Conservation (phyloP, 768 basidiomycete species). For the Boletus subcaerulescens region DNA sequence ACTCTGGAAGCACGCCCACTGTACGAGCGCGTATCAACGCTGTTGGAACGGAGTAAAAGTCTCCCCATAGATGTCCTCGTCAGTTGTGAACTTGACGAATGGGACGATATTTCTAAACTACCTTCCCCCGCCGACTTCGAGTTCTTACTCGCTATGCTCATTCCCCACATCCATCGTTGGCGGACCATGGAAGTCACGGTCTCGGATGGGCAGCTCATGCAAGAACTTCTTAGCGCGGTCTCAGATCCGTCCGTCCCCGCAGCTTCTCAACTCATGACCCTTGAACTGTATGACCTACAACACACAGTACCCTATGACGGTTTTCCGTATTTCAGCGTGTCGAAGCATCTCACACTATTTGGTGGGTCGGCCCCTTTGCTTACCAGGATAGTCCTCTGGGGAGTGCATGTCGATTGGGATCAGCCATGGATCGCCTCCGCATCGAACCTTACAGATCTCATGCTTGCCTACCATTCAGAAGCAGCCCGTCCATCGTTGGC, state of each 20-base stretch:
- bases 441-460: slow-evolving; percentile 43
- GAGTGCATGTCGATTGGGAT: slow-evolving; percentile 69
- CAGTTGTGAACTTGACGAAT: slow-evolving; percentile 23
- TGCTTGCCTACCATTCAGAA: slow-evolving; percentile 59
- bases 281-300: slow-evolving; percentile 58
- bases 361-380: slow-evolving; percentile 53
- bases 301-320: neutral
- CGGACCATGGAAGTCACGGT: slow-evolving; percentile 46
- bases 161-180: slow-evolving; percentile 57
- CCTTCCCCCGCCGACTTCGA: slow-evolving; percentile 23
- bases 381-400: slow-evolving; percentile 52
- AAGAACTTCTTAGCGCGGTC: slow-evolving; percentile 41
- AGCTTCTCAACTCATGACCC: slow-evolving; percentile 52
- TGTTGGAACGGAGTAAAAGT: slow-evolving; percentile 52
- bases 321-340: slow-evolving; percentile 17
- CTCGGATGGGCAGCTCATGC: slow-evolving; percentile 44
- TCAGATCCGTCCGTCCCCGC: slow-evolving; percentile 36
- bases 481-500: slow-evolving; percentile 61
- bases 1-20: slow-evolving; percentile 32
- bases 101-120: neutral
- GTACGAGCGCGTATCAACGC: slow-evolving; percentile 41
- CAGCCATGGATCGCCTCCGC: slow-evolving; percentile 32
- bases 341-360: slow-evolving; percentile 47
- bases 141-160: slow-evolving; percentile 36
- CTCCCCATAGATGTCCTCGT: slow-evolving; percentile 48